Conservation (phyloP, 176 grass and related monocot genomes). For the Leersia perrieri region DNA sequence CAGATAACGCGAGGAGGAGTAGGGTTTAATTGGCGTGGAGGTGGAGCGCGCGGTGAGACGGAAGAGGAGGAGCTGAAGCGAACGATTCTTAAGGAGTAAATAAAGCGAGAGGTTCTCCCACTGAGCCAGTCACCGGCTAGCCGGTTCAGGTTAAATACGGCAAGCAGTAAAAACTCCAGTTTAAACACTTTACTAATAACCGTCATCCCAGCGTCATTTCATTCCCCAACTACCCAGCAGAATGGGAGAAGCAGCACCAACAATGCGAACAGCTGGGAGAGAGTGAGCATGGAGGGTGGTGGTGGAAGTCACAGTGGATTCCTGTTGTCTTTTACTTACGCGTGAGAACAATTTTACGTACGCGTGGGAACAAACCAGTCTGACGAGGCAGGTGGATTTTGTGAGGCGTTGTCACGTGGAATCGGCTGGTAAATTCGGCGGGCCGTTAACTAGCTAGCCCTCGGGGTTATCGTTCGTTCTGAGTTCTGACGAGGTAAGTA, state of each 20-base stretch:
- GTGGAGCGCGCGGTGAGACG: slow-evolving; percentile 26
- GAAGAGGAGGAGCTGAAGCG: slow-evolving; percentile 27
- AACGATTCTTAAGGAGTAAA: slow-evolving; percentile 68
- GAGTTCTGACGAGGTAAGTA: background rate
- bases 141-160: background rate
- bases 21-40: slow-evolving; percentile 63
- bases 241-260: background rate
- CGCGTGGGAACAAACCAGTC: slow-evolving; percentile 30
- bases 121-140: slow-evolving; percentile 6
- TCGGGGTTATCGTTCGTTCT: slow-evolving; percentile 14
- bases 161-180: background rate
- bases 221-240: background rate
- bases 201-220: background rate
- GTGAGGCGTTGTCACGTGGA: slow-evolving; percentile 44
- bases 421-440: background rate
- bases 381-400: slow-evolving; percentile 40
- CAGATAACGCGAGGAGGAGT: slow-evolving; percentile 35
- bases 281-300: background rate
- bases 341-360: slow-evolving; percentile 21
- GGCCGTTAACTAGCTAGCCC: background rate
- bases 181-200: background rate
- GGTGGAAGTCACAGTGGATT: slow-evolving; percentile 19
- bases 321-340: slow-evolving; percentile 10
- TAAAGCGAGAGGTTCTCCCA: slow-evolving; percentile 59
- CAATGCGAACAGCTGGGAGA: background rate